These are phyloP conservation scores for Heliosperma pusillum DNA, from an alignment of 148 eudicot species.

Conservation along the genomic window DNA sequence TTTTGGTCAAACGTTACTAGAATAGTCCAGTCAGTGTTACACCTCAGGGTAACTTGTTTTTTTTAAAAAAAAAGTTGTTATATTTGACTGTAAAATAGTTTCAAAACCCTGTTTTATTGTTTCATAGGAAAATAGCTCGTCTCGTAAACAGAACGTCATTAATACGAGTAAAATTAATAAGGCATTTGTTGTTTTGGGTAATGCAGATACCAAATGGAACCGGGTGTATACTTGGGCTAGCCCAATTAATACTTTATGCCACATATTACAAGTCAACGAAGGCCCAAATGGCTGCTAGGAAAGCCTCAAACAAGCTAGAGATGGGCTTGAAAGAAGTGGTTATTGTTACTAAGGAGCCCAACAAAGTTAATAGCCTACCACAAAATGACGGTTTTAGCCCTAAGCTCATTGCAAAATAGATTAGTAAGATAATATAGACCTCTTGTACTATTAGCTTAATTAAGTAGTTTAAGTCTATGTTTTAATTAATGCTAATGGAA, in stretches of 20 bases:
- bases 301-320: conserved; percentile 22
- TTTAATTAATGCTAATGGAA: neutral
- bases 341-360: conserved; percentile 23
- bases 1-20: too few species aligned
- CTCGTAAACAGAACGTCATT: too few species aligned
- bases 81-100: too few species aligned
- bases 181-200: neutral
- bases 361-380: conserved; percentile 15
- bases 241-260: conserved; percentile 42
- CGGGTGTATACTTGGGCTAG: conserved; percentile 39
- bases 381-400: conserved; percentile 22
- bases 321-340: conserved; percentile 29
- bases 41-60: too few species aligned
- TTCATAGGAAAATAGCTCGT: too few species aligned
- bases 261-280: conserved; percentile 33
- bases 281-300: conserved; percentile 21
- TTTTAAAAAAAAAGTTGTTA: too few species aligned
- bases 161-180: too few species aligned
- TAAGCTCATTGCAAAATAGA: conserved; percentile 2
- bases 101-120: too few species aligned
- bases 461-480: neutral
- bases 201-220: conserved; percentile 43
- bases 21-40: too few species aligned
- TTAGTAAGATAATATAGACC: neutral
- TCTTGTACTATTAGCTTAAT: neutral